Evolutionary conservation across 805 yeast genomes (phyloP).

Genomic region (Zygoascus tannicola): DNA sequence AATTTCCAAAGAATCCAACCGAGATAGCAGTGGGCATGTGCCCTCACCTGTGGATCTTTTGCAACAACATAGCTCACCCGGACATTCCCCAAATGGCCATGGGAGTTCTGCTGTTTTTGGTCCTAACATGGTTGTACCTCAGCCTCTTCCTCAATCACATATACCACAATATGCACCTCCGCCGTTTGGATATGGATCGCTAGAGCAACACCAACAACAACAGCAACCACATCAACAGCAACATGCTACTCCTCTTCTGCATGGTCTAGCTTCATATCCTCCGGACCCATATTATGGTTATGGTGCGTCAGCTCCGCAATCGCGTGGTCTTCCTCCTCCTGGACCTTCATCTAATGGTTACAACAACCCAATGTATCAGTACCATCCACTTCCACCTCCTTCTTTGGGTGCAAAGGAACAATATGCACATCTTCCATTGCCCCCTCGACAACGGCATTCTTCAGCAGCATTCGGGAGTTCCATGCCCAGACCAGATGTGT

Average conservation of each 20-base stretch:
- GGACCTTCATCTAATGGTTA: background rate
- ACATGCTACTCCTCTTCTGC: background rate
- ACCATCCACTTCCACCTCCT: background rate
- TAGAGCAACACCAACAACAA: background rate
- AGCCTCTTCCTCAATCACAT: background rate
- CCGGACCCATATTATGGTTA: no score
- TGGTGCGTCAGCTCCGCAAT: constrained; percentile 5
- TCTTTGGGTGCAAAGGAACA: no score
- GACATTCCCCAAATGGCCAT: background rate
- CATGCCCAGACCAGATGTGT: background rate
- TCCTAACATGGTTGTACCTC: no score
- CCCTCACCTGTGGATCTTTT: no score
- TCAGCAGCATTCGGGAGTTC: background rate
- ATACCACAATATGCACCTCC: background rate
- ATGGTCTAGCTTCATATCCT: background rate
- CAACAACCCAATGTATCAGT: background rate
- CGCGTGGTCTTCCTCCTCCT: background rate
- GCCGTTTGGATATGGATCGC: background rate
- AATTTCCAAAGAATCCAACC: no score
- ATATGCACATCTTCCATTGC: background rate
- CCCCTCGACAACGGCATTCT: background rate
- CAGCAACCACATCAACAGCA: constrained; percentile 1
- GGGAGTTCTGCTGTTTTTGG: background rate
- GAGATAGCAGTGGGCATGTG: no score
- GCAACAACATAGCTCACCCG: no score